Base-by-base conservation (phyloP, 208 protist species). In the Leishmania mexicana region DNA sequence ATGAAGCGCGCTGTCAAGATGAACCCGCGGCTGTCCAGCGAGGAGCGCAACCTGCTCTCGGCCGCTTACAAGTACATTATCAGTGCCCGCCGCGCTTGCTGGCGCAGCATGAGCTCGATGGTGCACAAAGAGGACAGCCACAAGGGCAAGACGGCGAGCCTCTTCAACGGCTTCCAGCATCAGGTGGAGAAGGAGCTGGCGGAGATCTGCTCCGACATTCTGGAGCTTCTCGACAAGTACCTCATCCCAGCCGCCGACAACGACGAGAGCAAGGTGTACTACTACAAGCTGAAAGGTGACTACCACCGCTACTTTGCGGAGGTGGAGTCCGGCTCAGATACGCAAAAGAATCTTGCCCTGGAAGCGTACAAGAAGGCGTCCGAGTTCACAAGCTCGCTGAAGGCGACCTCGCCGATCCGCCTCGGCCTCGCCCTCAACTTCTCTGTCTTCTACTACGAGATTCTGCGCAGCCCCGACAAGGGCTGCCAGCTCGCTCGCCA, bases 61-160 rank as follows among this genome's bases (percentile, higher is more conserved):
- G 99, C 99, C 42, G 99, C 99, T 35, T 99, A 99, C 96, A 99
- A 99, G 94, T 99, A 99, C 90, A 98, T 99, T 72, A 99, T 99
- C 92, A 99, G 99, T 79, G 92, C 98, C 35, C 96, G 99, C 76
- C 98, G 99, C 85, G 98, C 99, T 24, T 99, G 99, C 78, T 99
- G 99, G 98, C 94, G 99, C 86, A 99, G 99, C 84, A 96, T 99
- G 81, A 99, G 94, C 64, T 96, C 96, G 1, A 99, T 99, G 76
- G 98, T 99, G 88, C 92, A 99, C 83, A 99, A 99, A 87, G 96
- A 99, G 85, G 96, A 97, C 88, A 88, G 85, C 67, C 89, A 92
- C 83, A 95, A 98, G 78, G 93, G 95, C 71, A 93, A 92, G 81
- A 97, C 99, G 79, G 89, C 99, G 51, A 92, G 89, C 57, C 88